Conservation (phyloP, 768 basidiomycete genomes). For the Artomyces pyxidatus region DNA sequence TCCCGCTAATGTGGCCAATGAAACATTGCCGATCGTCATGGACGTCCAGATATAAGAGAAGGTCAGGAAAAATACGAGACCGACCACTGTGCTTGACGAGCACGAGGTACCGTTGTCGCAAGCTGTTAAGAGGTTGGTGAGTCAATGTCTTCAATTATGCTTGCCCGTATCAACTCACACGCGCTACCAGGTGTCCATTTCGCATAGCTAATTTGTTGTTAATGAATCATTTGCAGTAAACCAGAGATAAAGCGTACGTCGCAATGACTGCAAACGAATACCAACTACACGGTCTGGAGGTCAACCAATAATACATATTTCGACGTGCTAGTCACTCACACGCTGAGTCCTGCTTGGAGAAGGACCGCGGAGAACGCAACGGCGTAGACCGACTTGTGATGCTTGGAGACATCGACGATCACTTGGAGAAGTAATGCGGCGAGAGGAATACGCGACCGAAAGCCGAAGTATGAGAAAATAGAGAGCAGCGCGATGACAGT, state of each 20-base stretch:
- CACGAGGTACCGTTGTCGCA: constrained; percentile 46
- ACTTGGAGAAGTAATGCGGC: constrained; percentile 74
- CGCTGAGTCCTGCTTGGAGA: constrained; percentile 59
- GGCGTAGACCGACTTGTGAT: constrained; percentile 73
- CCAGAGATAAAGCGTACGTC: constrained; percentile 36
- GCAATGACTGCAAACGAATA: constrained; percentile 72
- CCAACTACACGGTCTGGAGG: constrained; percentile 37
- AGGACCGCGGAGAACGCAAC: constrained; percentile 67
- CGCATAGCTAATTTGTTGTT: constrained; percentile 29
- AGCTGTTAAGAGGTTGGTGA: constrained; percentile 25
- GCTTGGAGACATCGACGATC: constrained; percentile 79
- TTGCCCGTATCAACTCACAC: constrained; percentile 32
- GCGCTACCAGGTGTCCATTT: constrained; percentile 77
- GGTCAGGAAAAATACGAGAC: constrained; percentile 67
- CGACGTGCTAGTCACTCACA: constrained; percentile 34
- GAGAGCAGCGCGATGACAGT: constrained; percentile 73
- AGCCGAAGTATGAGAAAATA: constrained; percentile 66
- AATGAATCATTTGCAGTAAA: background rate
- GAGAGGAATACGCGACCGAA: constrained; percentile 65
- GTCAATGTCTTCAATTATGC: background rate
- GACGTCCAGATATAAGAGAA: constrained; percentile 87
- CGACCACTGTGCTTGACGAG: constrained; percentile 68
- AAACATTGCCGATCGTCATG: constrained; percentile 73
- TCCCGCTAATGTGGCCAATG: constrained; percentile 72
- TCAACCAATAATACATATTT: too few relatives aligned